Percentiles rank a stretch among this genome's conserved stretches.
These are phyloP conservation scores for Corymbia maculata DNA, from an alignment of 345 rosid genomes.

Conservation along the genomic window DNA sequence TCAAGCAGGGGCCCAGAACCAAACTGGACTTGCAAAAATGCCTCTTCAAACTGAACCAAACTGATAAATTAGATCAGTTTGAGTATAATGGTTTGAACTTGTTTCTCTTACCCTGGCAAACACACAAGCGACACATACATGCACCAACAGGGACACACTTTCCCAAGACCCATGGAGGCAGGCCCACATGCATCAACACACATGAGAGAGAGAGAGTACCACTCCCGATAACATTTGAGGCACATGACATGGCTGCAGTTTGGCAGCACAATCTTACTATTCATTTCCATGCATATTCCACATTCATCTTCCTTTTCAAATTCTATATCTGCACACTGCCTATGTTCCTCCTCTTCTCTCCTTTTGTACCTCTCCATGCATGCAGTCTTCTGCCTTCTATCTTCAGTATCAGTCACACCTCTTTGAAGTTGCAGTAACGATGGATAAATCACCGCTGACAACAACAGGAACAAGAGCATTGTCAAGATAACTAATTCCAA, in stretches of 20 bases:
- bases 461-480: background rate
- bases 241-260: constrained; percentile 10
- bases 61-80: background rate
- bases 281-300: constrained; percentile 26
- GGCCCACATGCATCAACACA: background rate
- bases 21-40: background rate
- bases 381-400: constrained; percentile 2
- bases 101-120: background rate
- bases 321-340: constrained; percentile 6
- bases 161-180: background rate
- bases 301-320: constrained; percentile 32
- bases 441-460: constrained; percentile 12
- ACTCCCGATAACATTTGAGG: constrained; percentile 7
- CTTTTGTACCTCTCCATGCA: constrained; percentile 3
- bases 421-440: constrained; percentile 8
- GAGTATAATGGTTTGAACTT: background rate
- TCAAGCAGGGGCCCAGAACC: background rate
- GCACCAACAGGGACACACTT: background rate
- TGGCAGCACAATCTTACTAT: constrained; percentile 4
- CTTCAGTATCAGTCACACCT: constrained; percentile 7
- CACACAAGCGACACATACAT: background rate
- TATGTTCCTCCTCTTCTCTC: constrained; percentile 2
- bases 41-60: background rate
- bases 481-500: background rate
- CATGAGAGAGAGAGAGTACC: background rate